These are phyloP conservation scores for Phaseolus lunatus DNA, from an alignment of 306 rosid genomes.

Conservation along the genomic window DNA sequence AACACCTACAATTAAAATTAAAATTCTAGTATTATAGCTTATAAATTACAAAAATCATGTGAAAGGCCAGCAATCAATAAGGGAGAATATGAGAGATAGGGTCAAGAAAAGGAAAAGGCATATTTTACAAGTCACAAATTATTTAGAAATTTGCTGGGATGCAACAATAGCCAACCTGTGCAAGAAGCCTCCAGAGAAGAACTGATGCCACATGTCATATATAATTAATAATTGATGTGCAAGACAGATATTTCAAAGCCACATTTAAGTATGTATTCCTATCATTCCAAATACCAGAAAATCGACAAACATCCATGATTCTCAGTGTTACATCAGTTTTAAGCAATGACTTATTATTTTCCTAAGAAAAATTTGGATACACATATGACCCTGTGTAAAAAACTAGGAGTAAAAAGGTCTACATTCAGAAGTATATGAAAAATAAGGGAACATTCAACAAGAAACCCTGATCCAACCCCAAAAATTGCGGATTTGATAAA, in stretches of 20 bases:
- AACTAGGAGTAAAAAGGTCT: background rate
- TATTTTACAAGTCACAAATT: conserved; percentile 2
- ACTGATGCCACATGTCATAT: background rate
- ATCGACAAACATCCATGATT: background rate
- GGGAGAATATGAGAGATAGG: conserved; percentile 3
- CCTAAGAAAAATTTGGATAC: conserved; percentile 5
- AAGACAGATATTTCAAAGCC: background rate
- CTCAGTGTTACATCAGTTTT: background rate
- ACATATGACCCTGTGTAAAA: background rate
- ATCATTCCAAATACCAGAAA: conserved; percentile 13
- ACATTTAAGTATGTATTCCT: conserved; percentile 30
- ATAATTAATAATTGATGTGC: background rate
- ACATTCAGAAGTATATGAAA: background rate
- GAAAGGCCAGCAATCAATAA: conserved; percentile 13
- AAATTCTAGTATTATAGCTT: conserved; percentile 8
- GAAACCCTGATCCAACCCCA: conserved; percentile 26
- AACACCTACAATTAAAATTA: background rate
- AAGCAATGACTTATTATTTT: background rate
- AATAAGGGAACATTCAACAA: conserved; percentile 11
- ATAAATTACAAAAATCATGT: background rate
- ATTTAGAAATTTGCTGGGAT: conserved; percentile 11
- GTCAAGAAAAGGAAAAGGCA: conserved; percentile 16
- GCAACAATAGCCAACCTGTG: conserved; percentile 19
- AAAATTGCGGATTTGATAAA: background rate
- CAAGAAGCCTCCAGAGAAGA: conserved; percentile 13